Conservation (phyloP, 495 filamentous ascomycete species). For the Lasiosphaeris hirsuta region DNA sequence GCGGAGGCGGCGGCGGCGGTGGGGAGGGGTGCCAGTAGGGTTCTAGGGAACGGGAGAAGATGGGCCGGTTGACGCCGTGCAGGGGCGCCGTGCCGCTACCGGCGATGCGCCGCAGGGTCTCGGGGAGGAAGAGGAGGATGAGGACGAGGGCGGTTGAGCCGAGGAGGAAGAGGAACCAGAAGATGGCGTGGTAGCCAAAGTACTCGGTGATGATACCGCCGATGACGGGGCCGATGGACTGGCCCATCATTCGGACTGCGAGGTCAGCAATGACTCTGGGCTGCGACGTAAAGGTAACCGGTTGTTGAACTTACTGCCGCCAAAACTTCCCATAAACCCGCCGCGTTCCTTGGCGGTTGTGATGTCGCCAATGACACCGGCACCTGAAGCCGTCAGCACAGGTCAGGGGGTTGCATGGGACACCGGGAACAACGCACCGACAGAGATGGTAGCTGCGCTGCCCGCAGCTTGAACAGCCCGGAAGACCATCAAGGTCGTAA, state of each 20-base stretch:
- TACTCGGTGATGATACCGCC: constrained; percentile 61
- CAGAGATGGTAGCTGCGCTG: constrained; percentile 46
- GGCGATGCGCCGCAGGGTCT: constrained; percentile 63
- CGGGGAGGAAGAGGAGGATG: constrained; percentile 50
- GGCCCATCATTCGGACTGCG: constrained; percentile 42
- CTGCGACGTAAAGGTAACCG: background rate
- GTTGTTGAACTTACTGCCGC: constrained; percentile 19
- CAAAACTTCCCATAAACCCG: constrained; percentile 51
- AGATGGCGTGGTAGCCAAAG: constrained; percentile 63
- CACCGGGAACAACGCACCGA: constrained; percentile 13
- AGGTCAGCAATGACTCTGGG: constrained; percentile 7
- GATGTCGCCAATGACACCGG: constrained; percentile 54
- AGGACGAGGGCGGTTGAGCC: constrained; percentile 39
- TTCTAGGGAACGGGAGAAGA: constrained; percentile 45
- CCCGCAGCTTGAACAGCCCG: constrained; percentile 52
- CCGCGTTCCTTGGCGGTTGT: constrained; percentile 48
- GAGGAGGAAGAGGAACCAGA: constrained; percentile 63
- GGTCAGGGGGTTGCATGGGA: background rate
- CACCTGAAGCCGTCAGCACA: constrained; percentile 11
- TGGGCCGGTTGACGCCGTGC: constrained; percentile 29
- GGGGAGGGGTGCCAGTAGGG: constrained; percentile 13
- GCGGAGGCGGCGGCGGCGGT: background rate
- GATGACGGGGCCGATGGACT: constrained; percentile 57
- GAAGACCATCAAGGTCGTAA: constrained; percentile 48
- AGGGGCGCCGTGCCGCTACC: constrained; percentile 53